Conservation (phyloP, 1,284 basidiomycete species). For the Cryptococcus sp. region DNA sequence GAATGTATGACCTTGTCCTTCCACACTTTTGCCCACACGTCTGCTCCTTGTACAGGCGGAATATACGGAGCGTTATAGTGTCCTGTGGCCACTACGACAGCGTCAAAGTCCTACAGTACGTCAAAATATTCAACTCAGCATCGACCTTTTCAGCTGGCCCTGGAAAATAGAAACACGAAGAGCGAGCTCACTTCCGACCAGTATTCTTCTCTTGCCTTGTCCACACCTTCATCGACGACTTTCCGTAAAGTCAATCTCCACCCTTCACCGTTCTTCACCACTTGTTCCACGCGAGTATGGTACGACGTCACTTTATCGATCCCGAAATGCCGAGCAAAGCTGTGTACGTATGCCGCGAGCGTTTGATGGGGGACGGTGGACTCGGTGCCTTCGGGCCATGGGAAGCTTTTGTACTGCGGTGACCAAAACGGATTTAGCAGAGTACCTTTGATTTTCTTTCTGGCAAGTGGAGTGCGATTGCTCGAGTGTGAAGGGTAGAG, state of each 20-base stretch:
- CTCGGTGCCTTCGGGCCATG: constrained; percentile 27
- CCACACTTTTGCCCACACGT: constrained; percentile 53
- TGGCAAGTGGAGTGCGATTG: too few species aligned
- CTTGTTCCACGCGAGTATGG: constrained; percentile 59
- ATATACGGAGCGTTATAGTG: constrained; percentile 58
- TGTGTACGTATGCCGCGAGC: constrained; percentile 36
- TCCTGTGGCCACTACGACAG: constrained; percentile 57
- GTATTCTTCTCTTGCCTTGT: constrained; percentile 27
- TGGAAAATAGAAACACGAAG: background rate
- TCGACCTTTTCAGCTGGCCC: background rate
- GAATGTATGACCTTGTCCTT: constrained; percentile 55
- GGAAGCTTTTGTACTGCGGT: constrained; percentile 39
- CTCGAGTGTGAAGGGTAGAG: background rate
- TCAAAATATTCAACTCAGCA: background rate
- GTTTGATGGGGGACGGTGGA: constrained; percentile 29
- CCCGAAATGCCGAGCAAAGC: constrained; percentile 53
- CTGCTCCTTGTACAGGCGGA: constrained; percentile 52
- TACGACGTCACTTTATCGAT: constrained; percentile 55
- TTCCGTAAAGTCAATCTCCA: constrained; percentile 39
- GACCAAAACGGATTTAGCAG: constrained; percentile 10
- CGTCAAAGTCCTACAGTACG: constrained; percentile 58
- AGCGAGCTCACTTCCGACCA: constrained; percentile 46
- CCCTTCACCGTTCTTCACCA: constrained; percentile 51
- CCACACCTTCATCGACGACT: constrained; percentile 55
- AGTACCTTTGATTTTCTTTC: too few species aligned